phyloP scores from a whole-genome alignment of 805 yeast genomes.

The Lachancea cidri region DNA sequence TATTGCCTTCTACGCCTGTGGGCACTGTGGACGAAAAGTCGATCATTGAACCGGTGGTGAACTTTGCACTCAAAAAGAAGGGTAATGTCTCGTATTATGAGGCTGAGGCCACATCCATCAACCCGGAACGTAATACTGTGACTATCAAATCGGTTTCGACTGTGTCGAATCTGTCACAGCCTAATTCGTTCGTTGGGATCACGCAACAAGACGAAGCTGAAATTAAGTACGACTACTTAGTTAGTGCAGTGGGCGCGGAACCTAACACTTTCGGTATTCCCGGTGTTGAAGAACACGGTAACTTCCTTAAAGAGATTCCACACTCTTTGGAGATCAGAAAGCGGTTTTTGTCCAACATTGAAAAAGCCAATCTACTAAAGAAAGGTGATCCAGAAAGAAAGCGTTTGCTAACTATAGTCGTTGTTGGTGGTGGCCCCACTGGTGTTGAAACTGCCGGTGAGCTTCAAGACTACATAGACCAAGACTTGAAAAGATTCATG shows the following conservation, averaged over 20 bases:
- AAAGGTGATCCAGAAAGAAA: conserved; percentile 74
- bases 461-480: conserved; percentile 88
- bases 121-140: conserved; percentile 65
- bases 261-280: conserved; percentile 92
- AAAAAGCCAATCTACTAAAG: conserved; percentile 81
- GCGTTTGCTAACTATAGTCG: conserved; percentile 79
- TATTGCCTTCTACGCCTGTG: conserved; percentile 88
- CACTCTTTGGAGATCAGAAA: conserved; percentile 80
- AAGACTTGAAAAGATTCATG: conserved; percentile 81
- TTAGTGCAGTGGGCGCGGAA: conserved; percentile 90
- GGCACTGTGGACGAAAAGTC: conserved; percentile 89
- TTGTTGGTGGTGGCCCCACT: conserved; percentile 97
- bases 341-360: conserved; percentile 78
- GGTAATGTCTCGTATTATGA: conserved; percentile 81
- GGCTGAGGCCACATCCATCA: conserved; percentile 84
- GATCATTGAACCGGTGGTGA: conserved; percentile 88
- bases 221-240: conserved; percentile 73
- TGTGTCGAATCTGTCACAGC: conserved; percentile 25
- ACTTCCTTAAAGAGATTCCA: conserved; percentile 83
- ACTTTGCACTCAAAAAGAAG: conserved; percentile 71
- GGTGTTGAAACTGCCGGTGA: conserved; percentile 98
- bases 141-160: conserved; percentile 47
- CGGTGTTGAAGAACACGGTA: conserved; percentile 80
- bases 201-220: conserved; percentile 38
- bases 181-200: conserved; percentile 34